Conservation (phyloP, 148 eudicot species). For the Camellia granthamiana region DNA sequence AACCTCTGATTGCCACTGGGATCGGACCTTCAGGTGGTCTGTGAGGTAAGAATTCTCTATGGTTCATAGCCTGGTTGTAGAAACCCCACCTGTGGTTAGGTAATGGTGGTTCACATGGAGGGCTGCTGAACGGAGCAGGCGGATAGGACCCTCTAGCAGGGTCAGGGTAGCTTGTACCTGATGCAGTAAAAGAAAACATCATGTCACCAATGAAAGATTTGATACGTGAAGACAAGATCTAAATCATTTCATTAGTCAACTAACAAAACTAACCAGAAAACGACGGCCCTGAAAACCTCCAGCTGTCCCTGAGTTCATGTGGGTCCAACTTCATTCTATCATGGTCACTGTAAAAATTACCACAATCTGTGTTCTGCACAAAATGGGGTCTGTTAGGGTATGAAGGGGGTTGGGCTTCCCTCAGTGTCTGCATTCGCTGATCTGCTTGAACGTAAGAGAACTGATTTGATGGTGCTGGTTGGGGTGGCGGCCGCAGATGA, state of each 20-base stretch:
- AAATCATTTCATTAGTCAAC: background rate
- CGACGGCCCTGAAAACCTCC: conserved; percentile 73
- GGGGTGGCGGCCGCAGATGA: conserved; percentile 80
- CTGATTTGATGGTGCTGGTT: conserved; percentile 76
- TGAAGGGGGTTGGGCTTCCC: conserved; percentile 59
- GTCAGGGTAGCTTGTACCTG: conserved; percentile 53
- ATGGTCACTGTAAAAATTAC: conserved; percentile 65
- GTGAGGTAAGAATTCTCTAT: conserved; percentile 46
- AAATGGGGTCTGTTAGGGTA: conserved; percentile 49
- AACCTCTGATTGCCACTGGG: conserved; percentile 70
- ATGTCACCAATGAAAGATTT: background rate
- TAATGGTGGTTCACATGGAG: conserved; percentile 52
- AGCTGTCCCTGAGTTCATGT: conserved; percentile 58
- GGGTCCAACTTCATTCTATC: conserved; percentile 53
- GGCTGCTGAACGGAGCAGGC: conserved; percentile 43
- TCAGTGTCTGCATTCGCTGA: conserved; percentile 43
- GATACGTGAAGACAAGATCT: too few relatives aligned
- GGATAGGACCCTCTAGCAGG: conserved; percentile 38
- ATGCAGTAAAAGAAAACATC: background rate
- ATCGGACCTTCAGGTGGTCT: conserved; percentile 66
- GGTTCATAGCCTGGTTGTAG: conserved; percentile 55
- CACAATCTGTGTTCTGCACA: conserved; percentile 47
- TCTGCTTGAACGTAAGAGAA: conserved; percentile 70
- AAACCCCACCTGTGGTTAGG: conserved; percentile 57
- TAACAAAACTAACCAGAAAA: conserved; percentile 44